phyloP scores from a whole-genome alignment of 768 basidiomycete species.

The Exidia glandulosa region DNA sequence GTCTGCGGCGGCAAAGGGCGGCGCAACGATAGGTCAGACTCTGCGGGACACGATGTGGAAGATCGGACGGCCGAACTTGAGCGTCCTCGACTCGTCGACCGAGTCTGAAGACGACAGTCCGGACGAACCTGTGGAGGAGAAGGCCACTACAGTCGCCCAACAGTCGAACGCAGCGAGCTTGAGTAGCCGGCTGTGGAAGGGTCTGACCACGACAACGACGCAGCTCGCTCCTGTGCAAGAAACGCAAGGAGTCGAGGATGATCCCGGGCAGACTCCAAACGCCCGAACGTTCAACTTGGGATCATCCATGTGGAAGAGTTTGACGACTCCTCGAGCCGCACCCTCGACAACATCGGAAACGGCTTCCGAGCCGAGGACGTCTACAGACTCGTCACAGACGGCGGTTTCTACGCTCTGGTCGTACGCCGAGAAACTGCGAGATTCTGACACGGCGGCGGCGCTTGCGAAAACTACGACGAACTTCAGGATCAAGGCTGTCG shows the following conservation, averaged over 20 bases:
- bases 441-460: conserved; percentile 60
- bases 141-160: neutral
- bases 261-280: conserved; percentile 35
- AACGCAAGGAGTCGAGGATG: neutral
- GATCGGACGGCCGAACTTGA: neutral
- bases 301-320: neutral
- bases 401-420: conserved; percentile 39
- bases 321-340: neutral
- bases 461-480: conserved; percentile 67
- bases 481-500: conserved; percentile 51
- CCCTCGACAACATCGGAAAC: conserved; percentile 7
- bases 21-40: conserved; percentile 20
- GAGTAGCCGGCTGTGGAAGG: conserved; percentile 18
- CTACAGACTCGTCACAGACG: conserved; percentile 5
- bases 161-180: conserved; percentile 8
- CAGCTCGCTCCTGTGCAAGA: neutral
- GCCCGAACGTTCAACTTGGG: conserved; percentile 17
- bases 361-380: conserved; percentile 6
- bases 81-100: neutral
- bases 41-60: conserved; percentile 45
- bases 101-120: conserved; percentile 2
- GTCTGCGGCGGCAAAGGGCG: conserved; percentile 21
- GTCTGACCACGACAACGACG: conserved; percentile 16
- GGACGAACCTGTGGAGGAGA: neutral
- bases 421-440: conserved; percentile 64